Evolutionary conservation across 768 basidiomycete genomes (phyloP), one percentile per base, ranked within the genome.

Genomic region (Boletus fagicola): DNA sequence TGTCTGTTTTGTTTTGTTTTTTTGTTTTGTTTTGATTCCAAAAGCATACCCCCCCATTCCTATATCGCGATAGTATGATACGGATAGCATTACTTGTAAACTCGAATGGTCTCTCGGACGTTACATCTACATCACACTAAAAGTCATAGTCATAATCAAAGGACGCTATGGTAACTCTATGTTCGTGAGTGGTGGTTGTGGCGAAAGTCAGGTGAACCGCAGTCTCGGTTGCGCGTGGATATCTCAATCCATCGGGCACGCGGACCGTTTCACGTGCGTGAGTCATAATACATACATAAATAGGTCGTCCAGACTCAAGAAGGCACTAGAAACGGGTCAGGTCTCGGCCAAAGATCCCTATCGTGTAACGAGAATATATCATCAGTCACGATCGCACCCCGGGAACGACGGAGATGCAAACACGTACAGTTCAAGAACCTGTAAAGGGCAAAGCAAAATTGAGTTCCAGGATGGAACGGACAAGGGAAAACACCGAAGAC

Each of bases 341-440:
- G 68, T 90, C 88, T 28, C 88, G 83, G 8, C 87, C 87, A 69
- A 88, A 87, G 47, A 88, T 86, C 87, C 85, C 85, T 86, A 63
- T 44, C 18, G 38, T n/a, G 49, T 36, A 16, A 43, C 38, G 28
- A 51, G 28, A 55, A 51, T 8, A 33, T n/a, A 58, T 31, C 53
- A 60, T 68, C 18, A 60, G 49, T 39, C 54, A 39, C 45, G 47
- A 62, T 58, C 56, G 65, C 54, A 64, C 51, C 22, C 59, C 56
- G 51, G 7, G 28, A 15, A 47, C 12, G 31, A 38, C 58, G 52
- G 53, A 48, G 52, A 58, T 54, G 33, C 22, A 46, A 33, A 38
- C 40, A 65, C 82, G 62, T 60, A 83, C 87, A 88, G 67, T 86
- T 88, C 63, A 88, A 67, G 75, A 87, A 88, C 87, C 84, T 85